Percentiles rank a stretch among this genome's conserved stretches.
Conservation (phyloP, 371 early-diverging fungal species). For the Mucor velutinosus region DNA sequence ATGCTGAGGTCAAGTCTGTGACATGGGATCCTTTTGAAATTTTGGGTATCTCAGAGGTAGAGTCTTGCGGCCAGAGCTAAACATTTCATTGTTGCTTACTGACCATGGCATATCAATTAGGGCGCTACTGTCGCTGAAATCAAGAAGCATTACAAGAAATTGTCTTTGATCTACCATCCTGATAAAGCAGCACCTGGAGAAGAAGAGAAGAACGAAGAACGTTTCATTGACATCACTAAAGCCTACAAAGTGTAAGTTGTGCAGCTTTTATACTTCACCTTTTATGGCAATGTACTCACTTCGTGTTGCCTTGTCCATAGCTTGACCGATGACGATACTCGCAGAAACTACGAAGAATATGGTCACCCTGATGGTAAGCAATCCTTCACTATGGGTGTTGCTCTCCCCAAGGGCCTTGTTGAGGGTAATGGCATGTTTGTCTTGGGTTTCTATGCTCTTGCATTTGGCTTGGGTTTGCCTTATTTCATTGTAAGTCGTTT, state of each 20-base stretch:
- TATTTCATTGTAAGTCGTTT: constrained; percentile 67
- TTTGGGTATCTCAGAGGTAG: constrained; percentile 78
- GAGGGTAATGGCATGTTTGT: constrained; percentile 81
- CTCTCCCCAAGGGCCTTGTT: constrained; percentile 89
- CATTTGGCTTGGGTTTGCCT: constrained; percentile 91
- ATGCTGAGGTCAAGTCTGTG: constrained; percentile 65
- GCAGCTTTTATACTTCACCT: not conserved
- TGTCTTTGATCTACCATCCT: constrained; percentile 82
- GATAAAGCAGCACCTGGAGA: constrained; percentile 77
- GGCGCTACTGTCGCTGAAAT: constrained; percentile 62
- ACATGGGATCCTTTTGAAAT: constrained; percentile 94
- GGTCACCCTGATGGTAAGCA: constrained; percentile 97
- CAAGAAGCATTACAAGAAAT: constrained; percentile 72
- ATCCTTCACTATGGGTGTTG: constrained; percentile 92
- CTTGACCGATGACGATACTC: constrained; percentile 89
- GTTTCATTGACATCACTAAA: constrained; percentile 81
- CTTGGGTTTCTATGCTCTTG: constrained; percentile 79
- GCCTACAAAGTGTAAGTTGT: constrained; percentile 80
- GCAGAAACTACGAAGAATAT: constrained; percentile 90
- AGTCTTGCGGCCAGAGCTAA: not conserved
- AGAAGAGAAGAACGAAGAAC: constrained; percentile 62
- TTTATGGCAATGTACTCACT: not conserved
- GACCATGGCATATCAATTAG: constrained; percentile 23
- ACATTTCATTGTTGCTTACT: not conserved
- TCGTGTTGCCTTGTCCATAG: constrained; percentile 31